Evolutionary conservation across 139 green algal genomes (phyloP).

Genomic region (Medakamo hakoo): DNA sequence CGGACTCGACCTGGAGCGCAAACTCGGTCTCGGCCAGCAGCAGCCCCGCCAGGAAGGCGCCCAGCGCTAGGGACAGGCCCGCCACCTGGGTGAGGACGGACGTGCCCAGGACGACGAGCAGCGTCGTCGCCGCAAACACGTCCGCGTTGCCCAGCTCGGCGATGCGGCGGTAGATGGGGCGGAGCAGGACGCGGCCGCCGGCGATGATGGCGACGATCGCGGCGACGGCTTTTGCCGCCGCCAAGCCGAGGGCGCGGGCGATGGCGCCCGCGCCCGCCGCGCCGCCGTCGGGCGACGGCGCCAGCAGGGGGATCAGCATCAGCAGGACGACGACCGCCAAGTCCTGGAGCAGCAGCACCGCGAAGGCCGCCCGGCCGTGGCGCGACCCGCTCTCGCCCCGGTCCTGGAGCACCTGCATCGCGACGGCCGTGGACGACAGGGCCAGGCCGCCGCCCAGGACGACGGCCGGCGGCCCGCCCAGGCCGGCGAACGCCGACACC

Average conservation of each 20-base stretch:
- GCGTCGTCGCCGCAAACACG: slow-evolving; percentile 76
- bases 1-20: slow-evolving; percentile 86
- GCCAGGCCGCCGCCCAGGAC: slow-evolving; percentile 86
- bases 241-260: slow-evolving; percentile 65
- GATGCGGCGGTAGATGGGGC: slow-evolving; percentile 40
- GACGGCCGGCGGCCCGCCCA: slow-evolving; percentile 58
- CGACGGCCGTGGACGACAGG: slow-evolving; percentile 92
- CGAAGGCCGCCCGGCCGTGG: slow-evolving; percentile 91
- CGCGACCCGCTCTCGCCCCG: slow-evolving; percentile 73
- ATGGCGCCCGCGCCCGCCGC: slow-evolving; percentile 37
- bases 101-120: slow-evolving; percentile 62
- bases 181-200: slow-evolving; percentile 37
- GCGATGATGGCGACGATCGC: slow-evolving; percentile 66
- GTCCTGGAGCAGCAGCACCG: slow-evolving; percentile 90
- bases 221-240: slow-evolving; percentile 78
- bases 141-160: slow-evolving; percentile 74
- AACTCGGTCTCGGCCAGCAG: slow-evolving; percentile 97
- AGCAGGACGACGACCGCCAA: slow-evolving; percentile 97
- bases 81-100: slow-evolving; percentile 59
- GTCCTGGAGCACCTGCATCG: slow-evolving; percentile 90
- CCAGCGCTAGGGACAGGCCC: slow-evolving; percentile 86
- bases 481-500: slow-evolving; percentile 29
- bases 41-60: slow-evolving; percentile 93
- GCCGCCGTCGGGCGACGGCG: slow-evolving; percentile 35
- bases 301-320: slow-evolving; percentile 96